Evolutionary conservation across 1,139 yeast genomes (phyloP), one percentile per base, ranked within the genome.

Genomic region (Pichia sp.): DNA sequence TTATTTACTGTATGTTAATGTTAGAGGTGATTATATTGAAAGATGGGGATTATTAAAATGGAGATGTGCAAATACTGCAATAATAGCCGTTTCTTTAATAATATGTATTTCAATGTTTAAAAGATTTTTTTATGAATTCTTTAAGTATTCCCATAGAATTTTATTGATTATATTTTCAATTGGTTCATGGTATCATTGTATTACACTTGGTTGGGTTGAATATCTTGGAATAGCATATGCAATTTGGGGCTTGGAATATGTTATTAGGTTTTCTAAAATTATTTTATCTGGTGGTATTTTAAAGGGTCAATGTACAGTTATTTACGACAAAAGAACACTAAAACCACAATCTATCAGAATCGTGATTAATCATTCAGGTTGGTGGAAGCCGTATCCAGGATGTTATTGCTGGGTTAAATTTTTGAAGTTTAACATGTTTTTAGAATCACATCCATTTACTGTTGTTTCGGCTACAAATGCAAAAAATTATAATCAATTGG

Each of bases 371-470:
- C 71, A 67, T 51, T 71, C 74, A 6, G 69, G 70, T 10, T 65
- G 70, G 69, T 72, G 76, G 75, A 67, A 70, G 49, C 66, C 71
- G 9, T 67, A 62, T 52, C 73, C 75, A 6, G 75, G 75, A 0
- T 69, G 72, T 38, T 72, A 70, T 52, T 71, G 73, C 22, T 72
- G 70, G 64, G 50, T 72, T 7, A 64, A 65, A 49, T 63, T 72
- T 50, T 53, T 70, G 53, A 59, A 70, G 54, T 73, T 73, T 44
- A 64, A 73, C 10, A 67, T 73, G 63, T 78, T 76, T 67, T 79
- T 81, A 81, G 80, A 79, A 65, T 75, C 81, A 0, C 83, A 79
- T 61, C 84, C 84, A 1, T 78, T 79, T 61, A 77, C 83, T 0
- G 68, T 77, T 14, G 60, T 69, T 10, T 62, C 67, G 29, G 61